These are phyloP conservation scores for Jacaranda copaia DNA, from an alignment of 257 asterid genomes.

Conservation along the genomic window DNA sequence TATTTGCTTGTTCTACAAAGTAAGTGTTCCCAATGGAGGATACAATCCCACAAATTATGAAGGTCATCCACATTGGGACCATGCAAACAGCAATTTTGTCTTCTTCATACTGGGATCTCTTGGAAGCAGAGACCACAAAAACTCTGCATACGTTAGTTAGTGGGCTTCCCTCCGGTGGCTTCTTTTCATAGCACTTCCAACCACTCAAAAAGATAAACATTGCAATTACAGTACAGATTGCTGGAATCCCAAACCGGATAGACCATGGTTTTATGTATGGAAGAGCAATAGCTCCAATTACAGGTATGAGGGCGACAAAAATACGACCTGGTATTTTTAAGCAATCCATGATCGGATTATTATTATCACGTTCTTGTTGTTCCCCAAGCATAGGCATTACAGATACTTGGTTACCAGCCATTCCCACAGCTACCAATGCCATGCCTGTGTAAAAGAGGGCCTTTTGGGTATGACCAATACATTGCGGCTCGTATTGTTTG, in stretches of 20 bases:
- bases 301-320: constrained; percentile 26
- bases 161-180: constrained; percentile 46
- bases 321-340: background rate
- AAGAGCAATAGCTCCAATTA: constrained; percentile 51
- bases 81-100: constrained; percentile 38
- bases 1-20: constrained; percentile 51
- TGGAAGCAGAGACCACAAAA: constrained; percentile 49
- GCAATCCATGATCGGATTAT: background rate
- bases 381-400: constrained; percentile 30
- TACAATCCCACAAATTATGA: constrained; percentile 48
- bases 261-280: constrained; percentile 66
- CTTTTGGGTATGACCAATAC: constrained; percentile 57
- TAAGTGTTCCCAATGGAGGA: constrained; percentile 51
- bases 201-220: constrained; percentile 47
- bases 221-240: constrained; percentile 49
- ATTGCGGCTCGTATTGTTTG: constrained; percentile 46
- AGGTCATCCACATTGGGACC: constrained; percentile 51
- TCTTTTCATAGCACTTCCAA: constrained; percentile 27
- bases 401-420: constrained; percentile 47
- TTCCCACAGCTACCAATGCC: constrained; percentile 53
- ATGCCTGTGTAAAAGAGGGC: constrained; percentile 55
- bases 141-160: constrained; percentile 52
- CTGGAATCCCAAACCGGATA: constrained; percentile 60
- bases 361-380: constrained; percentile 29
- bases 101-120: constrained; percentile 35